phyloP scores from a whole-genome alignment of 1,284 basidiomycete species.

The Puccinia polysora region DNA sequence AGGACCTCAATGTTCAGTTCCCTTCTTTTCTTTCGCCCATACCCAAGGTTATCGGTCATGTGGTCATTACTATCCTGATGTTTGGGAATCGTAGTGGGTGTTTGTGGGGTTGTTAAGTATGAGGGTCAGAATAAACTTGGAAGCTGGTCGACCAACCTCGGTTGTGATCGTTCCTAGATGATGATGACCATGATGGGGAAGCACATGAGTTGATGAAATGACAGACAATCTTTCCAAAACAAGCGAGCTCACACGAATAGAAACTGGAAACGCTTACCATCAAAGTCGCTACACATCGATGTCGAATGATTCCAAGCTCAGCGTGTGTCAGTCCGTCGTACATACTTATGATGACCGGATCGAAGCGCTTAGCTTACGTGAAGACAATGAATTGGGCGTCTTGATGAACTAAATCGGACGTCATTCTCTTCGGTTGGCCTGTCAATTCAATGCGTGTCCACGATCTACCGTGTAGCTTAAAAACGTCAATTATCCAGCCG shows the following conservation, averaged over 20 bases:
- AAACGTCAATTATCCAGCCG: no score
- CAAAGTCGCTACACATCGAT: slow-evolving; percentile 32
- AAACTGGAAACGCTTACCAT: slow-evolving; percentile 8
- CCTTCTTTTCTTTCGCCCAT: slow-evolving; percentile 64
- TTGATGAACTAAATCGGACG: slow-evolving; percentile 1
- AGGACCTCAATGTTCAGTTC: slow-evolving; percentile 69
- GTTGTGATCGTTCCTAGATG: slow-evolving; percentile 33
- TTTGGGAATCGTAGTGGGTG: background rate
- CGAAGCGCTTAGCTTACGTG: slow-evolving; percentile 13
- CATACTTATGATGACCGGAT: background rate
- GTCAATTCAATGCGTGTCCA: no score
- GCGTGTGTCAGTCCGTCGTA: background rate
- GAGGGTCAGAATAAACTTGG: background rate
- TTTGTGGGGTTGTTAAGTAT: background rate
- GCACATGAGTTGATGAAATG: background rate
- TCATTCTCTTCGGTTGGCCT: no score
- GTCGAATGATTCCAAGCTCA: background rate
- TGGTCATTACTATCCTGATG: slow-evolving; percentile 40
- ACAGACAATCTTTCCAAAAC: background rate
- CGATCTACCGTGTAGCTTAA: no score
- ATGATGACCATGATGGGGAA: background rate
- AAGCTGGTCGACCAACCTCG: slow-evolving; percentile 15
- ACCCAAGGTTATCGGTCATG: slow-evolving; percentile 59
- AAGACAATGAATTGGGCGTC: slow-evolving; percentile 38
- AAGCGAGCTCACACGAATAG: background rate